phyloP scores from a whole-genome alignment of 2,329 filamentous ascomycete species.

The Mycosphaerella sp. region DNA sequence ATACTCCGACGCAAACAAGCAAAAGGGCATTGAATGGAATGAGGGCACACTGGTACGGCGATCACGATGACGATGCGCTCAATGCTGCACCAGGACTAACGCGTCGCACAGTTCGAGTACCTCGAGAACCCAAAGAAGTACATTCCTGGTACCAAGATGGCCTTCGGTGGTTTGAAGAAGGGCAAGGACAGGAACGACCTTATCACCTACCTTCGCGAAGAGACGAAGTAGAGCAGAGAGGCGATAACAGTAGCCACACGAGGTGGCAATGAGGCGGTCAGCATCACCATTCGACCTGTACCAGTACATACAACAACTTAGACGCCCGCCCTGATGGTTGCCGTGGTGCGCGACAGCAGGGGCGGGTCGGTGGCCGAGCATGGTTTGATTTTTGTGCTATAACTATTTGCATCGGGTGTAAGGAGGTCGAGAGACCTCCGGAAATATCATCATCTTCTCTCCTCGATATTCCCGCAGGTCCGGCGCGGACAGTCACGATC shows the following conservation, averaged over 20 bases:
- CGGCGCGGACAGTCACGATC: too few species aligned
- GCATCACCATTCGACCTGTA: conserved; percentile 7
- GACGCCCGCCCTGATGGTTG: conserved; percentile 4
- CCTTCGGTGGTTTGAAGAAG: conserved; percentile 99
- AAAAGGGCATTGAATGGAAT: conserved; percentile 85
- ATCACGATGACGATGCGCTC: neutral
- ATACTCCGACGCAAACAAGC: conserved; percentile 99
- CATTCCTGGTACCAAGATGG: conserved; percentile 99
- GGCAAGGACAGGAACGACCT: conserved; percentile 98
- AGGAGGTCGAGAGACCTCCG: neutral
- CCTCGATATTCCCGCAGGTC: neutral
- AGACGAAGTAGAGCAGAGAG: conserved; percentile 55
- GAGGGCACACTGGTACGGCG: conserved; percentile 68
- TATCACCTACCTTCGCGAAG: conserved; percentile 74
- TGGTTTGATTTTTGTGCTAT: conserved; percentile 9
- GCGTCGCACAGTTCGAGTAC: conserved; percentile 69
- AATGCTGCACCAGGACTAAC: conserved; percentile 11
- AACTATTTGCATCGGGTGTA: conserved; percentile 4
- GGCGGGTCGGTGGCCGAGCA: neutral
- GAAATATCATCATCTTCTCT: conserved; percentile 6
- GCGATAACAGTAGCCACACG: conserved; percentile 5
- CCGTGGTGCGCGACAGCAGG: conserved; percentile 2
- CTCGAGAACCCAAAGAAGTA: conserved; percentile 99
- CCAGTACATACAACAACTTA: conserved; percentile 8
- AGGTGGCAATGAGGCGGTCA: conserved; percentile 3